phyloP scores from a whole-genome alignment of 2,329 filamentous ascomycete species.

The Calonectria pauciramosa region DNA sequence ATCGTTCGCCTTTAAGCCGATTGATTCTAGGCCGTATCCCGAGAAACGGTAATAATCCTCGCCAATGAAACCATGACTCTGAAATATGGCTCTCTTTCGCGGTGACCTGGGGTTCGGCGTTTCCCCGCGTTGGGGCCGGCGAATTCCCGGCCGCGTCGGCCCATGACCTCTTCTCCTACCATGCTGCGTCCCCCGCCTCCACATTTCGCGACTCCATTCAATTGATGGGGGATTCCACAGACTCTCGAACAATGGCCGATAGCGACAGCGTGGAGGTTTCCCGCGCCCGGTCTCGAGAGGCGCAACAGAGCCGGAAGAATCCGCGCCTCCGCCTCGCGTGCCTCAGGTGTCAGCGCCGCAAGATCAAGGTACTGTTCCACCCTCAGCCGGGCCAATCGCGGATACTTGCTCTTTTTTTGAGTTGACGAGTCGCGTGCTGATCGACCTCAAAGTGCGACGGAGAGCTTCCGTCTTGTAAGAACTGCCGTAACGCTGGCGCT shows the following conservation, averaged over 20 bases:
- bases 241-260: conserved; percentile 34
- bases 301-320: conserved; percentile 41
- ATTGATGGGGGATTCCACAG: not conserved
- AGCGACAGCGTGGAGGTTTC: not conserved
- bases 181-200: conserved; percentile 2
- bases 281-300: conserved; percentile 26
- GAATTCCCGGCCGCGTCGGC: not conserved
- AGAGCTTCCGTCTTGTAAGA: conserved; percentile 56
- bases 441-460: conserved; percentile 58
- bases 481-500: conserved; percentile 58
- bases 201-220: not conserved
- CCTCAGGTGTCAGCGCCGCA: conserved; percentile 61
- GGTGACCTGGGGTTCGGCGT: not conserved
- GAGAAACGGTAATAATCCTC: not conserved
- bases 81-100: not conserved
- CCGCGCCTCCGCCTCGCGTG: conserved; percentile 48
- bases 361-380: conserved; percentile 57
- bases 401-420: not conserved
- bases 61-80: not conserved
- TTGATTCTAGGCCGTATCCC: not conserved
- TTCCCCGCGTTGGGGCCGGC: not conserved
- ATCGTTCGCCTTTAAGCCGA: not conserved
- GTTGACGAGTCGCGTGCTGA: not conserved
- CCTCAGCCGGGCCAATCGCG: not conserved
- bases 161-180: not conserved